Conservation (phyloP, 768 basidiomycete species). For the Clitopilus hobsonii region DNA sequence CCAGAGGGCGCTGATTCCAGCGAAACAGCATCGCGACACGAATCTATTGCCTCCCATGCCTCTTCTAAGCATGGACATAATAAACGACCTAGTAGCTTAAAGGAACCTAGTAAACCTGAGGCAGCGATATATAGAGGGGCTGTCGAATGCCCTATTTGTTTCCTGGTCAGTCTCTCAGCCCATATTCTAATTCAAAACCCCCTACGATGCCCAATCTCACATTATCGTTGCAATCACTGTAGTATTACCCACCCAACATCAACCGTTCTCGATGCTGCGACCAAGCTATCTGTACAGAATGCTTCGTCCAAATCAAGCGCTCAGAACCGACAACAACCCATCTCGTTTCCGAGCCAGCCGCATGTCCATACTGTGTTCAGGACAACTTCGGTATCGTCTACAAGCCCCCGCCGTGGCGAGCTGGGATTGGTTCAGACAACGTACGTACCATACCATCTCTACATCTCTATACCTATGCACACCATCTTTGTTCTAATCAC, state of each 20-base stretch:
- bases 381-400: conserved; percentile 96
- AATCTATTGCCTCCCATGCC: conserved; percentile 29
- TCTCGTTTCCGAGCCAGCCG: conserved; percentile 92
- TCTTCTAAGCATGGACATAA: conserved; percentile 34
- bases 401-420: conserved; percentile 72
- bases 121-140: conserved; percentile 81
- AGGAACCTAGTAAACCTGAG: conserved; percentile 70
- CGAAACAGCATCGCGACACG: conserved; percentile 42
- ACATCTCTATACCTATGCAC: background rate
- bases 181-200: conserved; percentile 23
- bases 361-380: conserved; percentile 97
- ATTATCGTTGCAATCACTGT: background rate
- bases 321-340: conserved; percentile 93
- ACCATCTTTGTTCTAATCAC: conserved; percentile 3
- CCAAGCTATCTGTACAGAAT: conserved; percentile 98
- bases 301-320: conserved; percentile 98
- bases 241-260: conserved; percentile 98
- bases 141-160: conserved; percentile 96
- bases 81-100: conserved; percentile 54
- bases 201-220: conserved; percentile 10
- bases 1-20: conserved; percentile 30
- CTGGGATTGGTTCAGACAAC: conserved; percentile 74
- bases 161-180: conserved; percentile 63
- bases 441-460: conserved; percentile 33
- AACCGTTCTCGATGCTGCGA: conserved; percentile 98